Conservation (phyloP, 2,329 filamentous ascomycete genomes). For the Pyrenochaeta sp. region DNA sequence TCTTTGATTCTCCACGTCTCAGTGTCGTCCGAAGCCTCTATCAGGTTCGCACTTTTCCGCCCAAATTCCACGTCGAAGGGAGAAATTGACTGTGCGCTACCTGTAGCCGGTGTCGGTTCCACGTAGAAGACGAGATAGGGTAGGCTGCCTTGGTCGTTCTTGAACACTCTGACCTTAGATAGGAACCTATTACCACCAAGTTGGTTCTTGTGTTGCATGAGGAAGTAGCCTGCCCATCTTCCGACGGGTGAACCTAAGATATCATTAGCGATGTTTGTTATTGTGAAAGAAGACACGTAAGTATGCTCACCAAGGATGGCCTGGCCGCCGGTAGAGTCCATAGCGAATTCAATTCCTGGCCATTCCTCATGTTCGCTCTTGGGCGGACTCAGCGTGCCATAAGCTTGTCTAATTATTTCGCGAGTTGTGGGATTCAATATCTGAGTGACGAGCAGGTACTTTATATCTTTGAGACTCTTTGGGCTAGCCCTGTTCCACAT, state of each 20-base stretch:
- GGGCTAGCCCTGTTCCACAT: slow-evolving; percentile 15
- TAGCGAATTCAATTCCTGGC: slow-evolving; percentile 14
- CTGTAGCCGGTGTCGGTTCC: not conserved
- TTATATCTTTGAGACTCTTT: slow-evolving; percentile 4
- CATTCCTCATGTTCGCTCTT: slow-evolving; percentile 12
- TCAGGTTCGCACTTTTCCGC: too few species aligned
- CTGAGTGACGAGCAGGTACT: slow-evolving; percentile 17
- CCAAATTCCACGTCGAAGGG: too few species aligned
- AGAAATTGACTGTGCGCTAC: not conserved
- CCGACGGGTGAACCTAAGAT: slow-evolving; percentile 13
- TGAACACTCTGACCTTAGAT: slow-evolving; percentile 15
- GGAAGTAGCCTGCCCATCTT: slow-evolving; percentile 15
- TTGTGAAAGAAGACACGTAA: not conserved
- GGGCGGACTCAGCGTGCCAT: slow-evolving; percentile 4
- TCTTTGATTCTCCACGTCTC: not conserved
- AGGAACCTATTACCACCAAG: slow-evolving; percentile 16
- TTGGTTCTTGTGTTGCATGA: slow-evolving; percentile 16
- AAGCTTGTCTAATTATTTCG: slow-evolving; percentile 5
- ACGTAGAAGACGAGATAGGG: slow-evolving; percentile 18
- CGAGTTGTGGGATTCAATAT: slow-evolving; percentile 11
- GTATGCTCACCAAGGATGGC: slow-evolving; percentile 13
- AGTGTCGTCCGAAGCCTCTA: not conserved
- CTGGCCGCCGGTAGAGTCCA: slow-evolving; percentile 4
- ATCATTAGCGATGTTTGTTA: not conserved
- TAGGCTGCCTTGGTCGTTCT: not conserved